Evolutionary conservation across 1,284 basidiomycete genomes (phyloP).

Genomic region (Ustilago hordei): DNA sequence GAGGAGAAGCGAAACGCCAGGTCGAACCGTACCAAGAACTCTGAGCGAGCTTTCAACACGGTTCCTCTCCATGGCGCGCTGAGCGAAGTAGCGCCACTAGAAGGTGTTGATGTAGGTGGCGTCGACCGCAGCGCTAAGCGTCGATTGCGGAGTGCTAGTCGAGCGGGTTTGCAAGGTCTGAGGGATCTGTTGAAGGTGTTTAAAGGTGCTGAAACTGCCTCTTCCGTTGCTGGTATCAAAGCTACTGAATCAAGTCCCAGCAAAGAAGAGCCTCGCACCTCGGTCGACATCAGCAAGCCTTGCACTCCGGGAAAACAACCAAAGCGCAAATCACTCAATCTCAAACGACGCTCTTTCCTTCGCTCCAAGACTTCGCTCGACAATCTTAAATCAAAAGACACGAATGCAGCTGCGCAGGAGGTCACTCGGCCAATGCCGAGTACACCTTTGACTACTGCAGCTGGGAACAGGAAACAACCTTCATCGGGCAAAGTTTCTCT

Average conservation of each 20-base stretch:
- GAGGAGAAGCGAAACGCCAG: conserved; percentile 9
- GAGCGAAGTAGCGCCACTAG: conserved; percentile 8
- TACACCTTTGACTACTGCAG: not conserved
- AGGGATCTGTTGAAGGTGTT: conserved; percentile 51
- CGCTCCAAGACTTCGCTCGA: conserved; percentile 41
- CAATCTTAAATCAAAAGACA: conserved; percentile 15
- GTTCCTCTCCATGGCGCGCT: conserved; percentile 16
- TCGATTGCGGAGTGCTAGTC: conserved; percentile 53
- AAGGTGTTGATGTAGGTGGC: conserved; percentile 25
- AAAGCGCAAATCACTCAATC: conserved; percentile 43
- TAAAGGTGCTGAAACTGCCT: conserved; percentile 13
- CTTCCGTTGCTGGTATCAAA: not conserved
- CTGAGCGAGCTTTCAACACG: conserved; percentile 24
- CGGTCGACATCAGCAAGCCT: conserved; percentile 15
- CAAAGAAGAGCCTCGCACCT: conserved; percentile 11
- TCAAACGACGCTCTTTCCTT: conserved; percentile 43
- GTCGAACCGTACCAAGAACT: not conserved
- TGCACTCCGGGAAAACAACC: conserved; percentile 16
- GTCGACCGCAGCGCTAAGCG: conserved; percentile 49
- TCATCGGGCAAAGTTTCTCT: conserved; percentile 16
- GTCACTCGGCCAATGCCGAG: conserved; percentile 25
- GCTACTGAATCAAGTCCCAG: not conserved
- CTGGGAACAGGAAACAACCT: conserved; percentile 4
- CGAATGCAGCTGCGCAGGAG: not conserved
- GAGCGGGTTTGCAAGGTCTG: conserved; percentile 54